phyloP scores from a whole-genome alignment of 495 filamentous ascomycete genomes.

The Melanomma pulvis-pyrius region DNA sequence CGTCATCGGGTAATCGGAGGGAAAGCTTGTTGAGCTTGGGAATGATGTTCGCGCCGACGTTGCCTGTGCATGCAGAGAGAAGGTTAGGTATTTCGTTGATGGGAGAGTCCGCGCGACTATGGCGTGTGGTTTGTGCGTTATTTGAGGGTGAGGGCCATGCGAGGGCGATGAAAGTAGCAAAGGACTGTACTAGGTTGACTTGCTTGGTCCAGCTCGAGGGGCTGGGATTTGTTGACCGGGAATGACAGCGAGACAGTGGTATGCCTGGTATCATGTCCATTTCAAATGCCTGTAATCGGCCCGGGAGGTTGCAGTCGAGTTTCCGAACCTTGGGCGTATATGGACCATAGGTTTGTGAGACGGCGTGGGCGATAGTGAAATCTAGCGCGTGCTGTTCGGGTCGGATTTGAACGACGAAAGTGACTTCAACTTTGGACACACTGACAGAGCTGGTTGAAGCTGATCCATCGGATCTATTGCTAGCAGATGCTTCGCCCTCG shows the following conservation, averaged over 20 bases:
- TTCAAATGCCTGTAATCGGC: constrained; percentile 40
- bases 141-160: constrained; percentile 39
- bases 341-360: constrained; percentile 45
- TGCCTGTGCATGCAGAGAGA: constrained; percentile 27
- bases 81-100: neutral
- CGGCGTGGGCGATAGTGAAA: constrained; percentile 46
- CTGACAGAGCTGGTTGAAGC: neutral
- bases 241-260: constrained; percentile 44
- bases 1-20: constrained; percentile 45
- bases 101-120: constrained; percentile 15
- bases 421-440: neutral
- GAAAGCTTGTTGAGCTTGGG: constrained; percentile 45
- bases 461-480: neutral
- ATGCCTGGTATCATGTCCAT: constrained; percentile 51
- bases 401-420: constrained; percentile 53
- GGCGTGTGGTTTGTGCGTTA: neutral
- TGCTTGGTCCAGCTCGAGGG: constrained; percentile 29
- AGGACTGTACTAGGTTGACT: constrained; percentile 48
- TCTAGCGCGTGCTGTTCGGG: constrained; percentile 50
- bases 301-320: neutral
- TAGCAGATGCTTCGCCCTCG: neutral
- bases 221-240: constrained; percentile 11
- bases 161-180: constrained; percentile 49
- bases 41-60: constrained; percentile 36
- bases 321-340: constrained; percentile 42